Evolutionary conservation across 495 filamentous ascomycete genomes (phyloP).

Genomic region (Melanomma pulvis-pyrius): DNA sequence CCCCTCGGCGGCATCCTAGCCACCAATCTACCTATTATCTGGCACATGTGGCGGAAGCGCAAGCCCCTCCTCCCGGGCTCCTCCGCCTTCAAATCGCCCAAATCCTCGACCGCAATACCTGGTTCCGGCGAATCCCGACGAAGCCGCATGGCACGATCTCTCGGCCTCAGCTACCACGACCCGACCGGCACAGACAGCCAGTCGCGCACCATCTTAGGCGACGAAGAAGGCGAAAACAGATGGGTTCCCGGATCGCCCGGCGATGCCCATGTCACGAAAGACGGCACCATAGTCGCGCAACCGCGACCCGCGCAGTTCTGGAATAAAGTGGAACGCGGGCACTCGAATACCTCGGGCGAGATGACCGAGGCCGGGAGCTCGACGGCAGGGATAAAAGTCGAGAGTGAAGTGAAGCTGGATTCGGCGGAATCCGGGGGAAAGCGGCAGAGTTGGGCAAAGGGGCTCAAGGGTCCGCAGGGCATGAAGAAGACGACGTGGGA

Average conservation of each 20-base stretch:
- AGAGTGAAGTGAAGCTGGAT: background rate
- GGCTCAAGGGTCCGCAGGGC: slow-evolving; percentile 15
- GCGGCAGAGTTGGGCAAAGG: background rate
- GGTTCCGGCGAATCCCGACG: slow-evolving; percentile 10
- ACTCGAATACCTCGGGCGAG: background rate
- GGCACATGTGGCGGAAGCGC: slow-evolving; percentile 34
- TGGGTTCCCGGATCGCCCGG: background rate
- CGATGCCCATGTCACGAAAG: slow-evolving; percentile 1
- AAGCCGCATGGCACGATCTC: slow-evolving; percentile 19
- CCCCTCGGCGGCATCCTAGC: slow-evolving; percentile 52
- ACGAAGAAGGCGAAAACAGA: slow-evolving; percentile 12
- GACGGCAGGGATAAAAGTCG: slow-evolving; percentile 1
- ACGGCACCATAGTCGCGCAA: slow-evolving; percentile 1
- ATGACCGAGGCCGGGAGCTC: slow-evolving; percentile 1
- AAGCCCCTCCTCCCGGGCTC: slow-evolving; percentile 25
- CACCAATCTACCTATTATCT: slow-evolving; percentile 50
- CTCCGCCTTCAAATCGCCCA: slow-evolving; percentile 18
- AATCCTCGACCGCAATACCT: slow-evolving; percentile 5
- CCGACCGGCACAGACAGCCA: slow-evolving; percentile 29
- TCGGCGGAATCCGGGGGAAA: background rate
- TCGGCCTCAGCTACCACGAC: slow-evolving; percentile 9
- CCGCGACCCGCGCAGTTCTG: slow-evolving; percentile 23
- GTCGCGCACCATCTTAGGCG: slow-evolving; percentile 23
- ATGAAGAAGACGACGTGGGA: slow-evolving; percentile 28
- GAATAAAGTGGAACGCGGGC: slow-evolving; percentile 18